Base-by-base conservation (phyloP, 768 basidiomycete species). In the Leccinum uliginosum region DNA sequence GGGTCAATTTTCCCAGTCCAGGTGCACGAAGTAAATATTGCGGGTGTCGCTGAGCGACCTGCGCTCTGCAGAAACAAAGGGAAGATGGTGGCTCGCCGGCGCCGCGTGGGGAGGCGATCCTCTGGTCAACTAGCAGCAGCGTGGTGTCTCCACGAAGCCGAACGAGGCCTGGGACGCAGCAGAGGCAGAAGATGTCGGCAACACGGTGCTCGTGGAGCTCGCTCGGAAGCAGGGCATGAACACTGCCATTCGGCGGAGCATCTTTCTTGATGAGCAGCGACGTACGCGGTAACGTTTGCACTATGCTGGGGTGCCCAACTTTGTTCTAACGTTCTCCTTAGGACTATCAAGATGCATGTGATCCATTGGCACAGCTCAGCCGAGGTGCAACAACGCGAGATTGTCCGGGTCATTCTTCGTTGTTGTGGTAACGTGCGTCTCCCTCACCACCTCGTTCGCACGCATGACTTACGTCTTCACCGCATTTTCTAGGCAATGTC, bases 41-140 rank as follows among this genome's bases (percentile, higher is more conserved):
- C 86, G 93, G 7, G 84, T 97, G 2, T 85, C 89, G 0, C 77
- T 98, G 23, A 78, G 78, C 17, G 96, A 98, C 72, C 80, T 98
- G 6, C 90, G 83, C 57, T 82, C 85, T 0, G 86, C 93, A 1
- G 85, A 91, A 55, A 89, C 80, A 11, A 90, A 86, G 67, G 97
- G 95, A 6, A 97, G 96, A 75, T 98, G 97, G 97, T 98, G 97
- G 96, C 79, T 98, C 2, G 91, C 98, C 35, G 97, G 96, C 17
- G 93, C 96, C 1, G 96, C 91, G 1, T 99, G 96, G 96, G 81
- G 82, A 30, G 95, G 95, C 2, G 86, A 98, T 65, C 95, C 97
- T 8, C 80, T 98, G 4, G 78, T 86, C 19, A 94, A 98, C 55
- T 81, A 79, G 45, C 82, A 79, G 45, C 81, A 82, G 56, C 78